Evolutionary conservation across 768 basidiomycete genomes (phyloP).

Genomic region (Lactarius akahatsu): DNA sequence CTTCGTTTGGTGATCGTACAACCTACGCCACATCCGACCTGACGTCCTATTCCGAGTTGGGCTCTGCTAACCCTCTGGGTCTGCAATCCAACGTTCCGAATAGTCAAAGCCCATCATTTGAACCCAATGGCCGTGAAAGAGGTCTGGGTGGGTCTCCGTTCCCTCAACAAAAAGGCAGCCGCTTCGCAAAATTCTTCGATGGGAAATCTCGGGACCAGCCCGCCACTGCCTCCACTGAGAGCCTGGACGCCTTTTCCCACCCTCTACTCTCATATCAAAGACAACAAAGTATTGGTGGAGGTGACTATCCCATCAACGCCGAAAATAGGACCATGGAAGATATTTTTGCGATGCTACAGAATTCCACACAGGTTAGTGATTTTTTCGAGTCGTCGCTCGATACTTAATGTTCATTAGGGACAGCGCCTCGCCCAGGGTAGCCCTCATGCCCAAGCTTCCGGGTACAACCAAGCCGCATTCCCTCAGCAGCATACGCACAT

Average conservation of each 20-base stretch:
- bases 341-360: conserved; percentile 77
- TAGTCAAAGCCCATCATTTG: conserved; percentile 29
- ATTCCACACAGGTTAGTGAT: conserved; percentile 64
- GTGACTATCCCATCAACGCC: conserved; percentile 40
- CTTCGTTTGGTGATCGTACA: conserved; percentile 22
- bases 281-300: conserved; percentile 47
- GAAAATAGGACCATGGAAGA: conserved; percentile 73
- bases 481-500: conserved; percentile 35
- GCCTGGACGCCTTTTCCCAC: conserved; percentile 46
- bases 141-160: conserved; percentile 42
- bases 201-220: conserved; percentile 56
- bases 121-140: conserved; percentile 29
- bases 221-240: conserved; percentile 36
- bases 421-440: conserved; percentile 26
- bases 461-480: conserved; percentile 32
- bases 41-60: conserved; percentile 18
- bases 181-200: conserved; percentile 87
- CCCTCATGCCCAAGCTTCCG: conserved; percentile 31
- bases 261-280: conserved; percentile 39
- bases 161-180: conserved; percentile 67
- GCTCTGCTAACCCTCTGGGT: conserved; percentile 13
- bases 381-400: conserved; percentile 25
- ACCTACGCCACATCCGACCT: conserved; percentile 14
- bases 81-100: conserved; percentile 20
- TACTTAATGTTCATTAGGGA: conserved; percentile 18